Base-by-base conservation (phyloP, 2,329 filamentous ascomycete genomes). In the Pseudocercospora vitis region DNA sequence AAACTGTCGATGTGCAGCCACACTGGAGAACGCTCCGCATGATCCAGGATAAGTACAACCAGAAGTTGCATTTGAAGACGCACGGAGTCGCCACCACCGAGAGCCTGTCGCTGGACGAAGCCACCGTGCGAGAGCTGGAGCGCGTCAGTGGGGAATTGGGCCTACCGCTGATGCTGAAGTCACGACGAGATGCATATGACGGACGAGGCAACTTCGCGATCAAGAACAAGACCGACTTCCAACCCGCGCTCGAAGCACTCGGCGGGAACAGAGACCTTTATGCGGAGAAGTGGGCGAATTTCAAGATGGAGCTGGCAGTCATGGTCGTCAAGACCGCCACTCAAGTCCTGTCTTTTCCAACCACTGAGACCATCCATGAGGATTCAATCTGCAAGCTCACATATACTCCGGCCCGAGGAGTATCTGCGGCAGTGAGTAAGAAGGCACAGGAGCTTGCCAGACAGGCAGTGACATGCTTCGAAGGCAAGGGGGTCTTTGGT, bases 341-440 rank as follows among this genome's bases (percentile, higher is more conserved):
- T 61, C 73, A 75, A 4, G 78, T 82, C 3, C 76, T 91, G 26
- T 83, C 91, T 3, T 97, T 94, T 68, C 91, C 94, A 0, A 87
- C 87, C 0, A 91, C 96, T 1, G 94, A 99, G 76, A 97, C 92
- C 1, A 82, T 97, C 24, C 94, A 99, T 65, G 89, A 96, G 72
- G 89, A 97, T 71, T 94, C 85, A 67, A 91, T 99, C 64, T 97
- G 94, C 81, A 94, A 95, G 64, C 85, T 91, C 60, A 89, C 92
- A 2, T 96, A 91, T 68, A 86, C 87, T 48, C 94, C 94, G 2
- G 89, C 92, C 1, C 81, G 91, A 31, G 79, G 81, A 5, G 84
- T 95, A 2, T 77, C 84, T 1, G 73, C 78, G 1, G 72, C 77
- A 1, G 78, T 87, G 32, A 81, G 82, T 56, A 72, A 82, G 60